Percentiles rank a stretch among this genome's conserved stretches.
Evolutionary conservation across 2,329 filamentous ascomycete genomes (phyloP).

Genomic region (Balansia obtecta): DNA sequence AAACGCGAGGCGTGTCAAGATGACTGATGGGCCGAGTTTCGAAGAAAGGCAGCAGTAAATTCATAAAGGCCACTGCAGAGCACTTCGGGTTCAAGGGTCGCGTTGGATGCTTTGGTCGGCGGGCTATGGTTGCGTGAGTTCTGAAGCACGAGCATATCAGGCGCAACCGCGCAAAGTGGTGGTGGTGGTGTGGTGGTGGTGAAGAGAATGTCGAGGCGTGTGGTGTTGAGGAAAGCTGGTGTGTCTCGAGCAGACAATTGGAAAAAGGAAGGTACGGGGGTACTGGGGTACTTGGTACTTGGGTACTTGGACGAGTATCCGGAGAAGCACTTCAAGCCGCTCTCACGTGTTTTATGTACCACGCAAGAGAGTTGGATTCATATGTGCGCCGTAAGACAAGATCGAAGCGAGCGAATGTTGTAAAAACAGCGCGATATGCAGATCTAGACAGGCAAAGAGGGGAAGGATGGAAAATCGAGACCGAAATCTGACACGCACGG

Average conservation of each 20-base stretch:
- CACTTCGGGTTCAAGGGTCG: neutral
- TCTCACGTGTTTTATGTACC: neutral
- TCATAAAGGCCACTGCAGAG: neutral
- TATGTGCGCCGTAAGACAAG: neutral
- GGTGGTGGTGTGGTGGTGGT: neutral
- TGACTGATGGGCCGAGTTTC: neutral
- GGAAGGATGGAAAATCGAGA: too few relatives aligned
- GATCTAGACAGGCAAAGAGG: too few relatives aligned
- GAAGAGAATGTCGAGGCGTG: neutral
- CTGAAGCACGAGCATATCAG: neutral
- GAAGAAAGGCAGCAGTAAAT: neutral
- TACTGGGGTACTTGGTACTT: too few relatives aligned
- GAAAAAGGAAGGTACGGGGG: neutral
- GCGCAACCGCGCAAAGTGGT: neutral
- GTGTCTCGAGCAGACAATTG: neutral
- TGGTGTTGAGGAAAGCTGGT: neutral
- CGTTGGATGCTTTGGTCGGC: neutral
- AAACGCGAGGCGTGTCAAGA: neutral
- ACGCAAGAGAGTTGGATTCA: neutral
- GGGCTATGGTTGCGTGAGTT: neutral
- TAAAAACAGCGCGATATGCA: too few relatives aligned
- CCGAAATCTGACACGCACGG: too few relatives aligned
- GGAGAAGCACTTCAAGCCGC: too few relatives aligned
- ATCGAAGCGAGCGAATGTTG: neutral
- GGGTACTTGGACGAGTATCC: too few relatives aligned